Base-by-base conservation (phyloP, 2,329 filamentous ascomycete genomes). In the Paraphaeosphaeria sporulosa region DNA sequence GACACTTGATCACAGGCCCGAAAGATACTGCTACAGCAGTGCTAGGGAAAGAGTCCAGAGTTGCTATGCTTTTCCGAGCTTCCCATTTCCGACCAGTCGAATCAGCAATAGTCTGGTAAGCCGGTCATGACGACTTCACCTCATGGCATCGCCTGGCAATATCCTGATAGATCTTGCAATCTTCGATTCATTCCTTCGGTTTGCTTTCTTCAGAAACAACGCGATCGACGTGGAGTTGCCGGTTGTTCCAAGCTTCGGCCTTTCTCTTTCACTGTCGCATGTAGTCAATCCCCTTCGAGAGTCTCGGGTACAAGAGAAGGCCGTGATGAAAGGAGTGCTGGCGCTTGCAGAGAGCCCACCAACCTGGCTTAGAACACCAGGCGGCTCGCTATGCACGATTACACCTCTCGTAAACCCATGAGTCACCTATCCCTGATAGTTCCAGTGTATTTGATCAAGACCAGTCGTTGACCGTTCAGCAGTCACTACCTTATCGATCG, bases 221-320 rank as follows among this genome's bases (percentile, higher is more conserved):
- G 48, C 54, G 44, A 47, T 52, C 47, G 38, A 55, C 55, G 36
- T 32, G 30, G 52, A 57, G 4, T 15, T 17, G 12, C 23, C n/a
- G 23, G n/a, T 17, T 6, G 2, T 30, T 15, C 1, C 21, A 47
- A 9, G 12, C 23, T 30, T 47, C 4, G 8, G 44, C 17, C 30
- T 6, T 25, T 13, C 10, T 19, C 19, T 27, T 3, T 13, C 13
- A n/a, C 10, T 17, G 6, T 4, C 1, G 13, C 19, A 19, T 9
- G 44, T 48, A 15, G 44, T 48, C 23, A 23, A 44, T 40, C 12
- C 23, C n/a, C 38, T n/a, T n/a, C 38, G 3, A 6, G 7, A 23
- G 19, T 44, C 19, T 23, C 19, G 19, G 4, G 3, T 21, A 10
- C 7, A 13, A 21, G 10, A 21, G 4, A 15, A 10, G 34, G 34